Percentiles rank a stretch among this genome's conserved stretches.
These are phyloP conservation scores for Macrocybe gigantea DNA, from an alignment of 768 basidiomycete species.

Conservation along the genomic window DNA sequence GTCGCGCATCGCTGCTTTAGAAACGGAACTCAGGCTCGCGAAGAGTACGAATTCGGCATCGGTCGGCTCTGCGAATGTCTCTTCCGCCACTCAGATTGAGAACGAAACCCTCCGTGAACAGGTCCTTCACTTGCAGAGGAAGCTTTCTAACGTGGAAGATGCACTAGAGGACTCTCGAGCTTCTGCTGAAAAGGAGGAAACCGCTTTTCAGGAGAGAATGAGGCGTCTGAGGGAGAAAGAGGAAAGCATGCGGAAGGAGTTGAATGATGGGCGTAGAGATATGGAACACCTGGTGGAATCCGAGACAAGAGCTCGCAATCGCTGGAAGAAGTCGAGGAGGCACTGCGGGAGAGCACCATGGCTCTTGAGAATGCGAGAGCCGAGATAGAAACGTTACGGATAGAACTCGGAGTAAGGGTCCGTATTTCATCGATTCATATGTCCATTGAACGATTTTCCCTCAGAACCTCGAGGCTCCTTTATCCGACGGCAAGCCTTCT, in stretches of 20 bases:
- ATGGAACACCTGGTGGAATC: slow-evolving; percentile 57
- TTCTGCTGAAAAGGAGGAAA: slow-evolving; percentile 72
- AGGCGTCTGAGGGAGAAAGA: slow-evolving; percentile 70
- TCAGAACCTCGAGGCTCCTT: slow-evolving; percentile 64
- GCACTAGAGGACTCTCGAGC: slow-evolving; percentile 71
- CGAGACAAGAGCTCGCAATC: slow-evolving; percentile 53
- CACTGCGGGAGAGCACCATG: slow-evolving; percentile 78
- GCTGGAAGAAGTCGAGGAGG: slow-evolving; percentile 88
- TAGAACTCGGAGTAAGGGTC: slow-evolving; percentile 65
- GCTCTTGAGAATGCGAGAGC: slow-evolving; percentile 87
- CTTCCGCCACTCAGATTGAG: slow-evolving; percentile 86
- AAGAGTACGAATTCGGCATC: slow-evolving; percentile 19
- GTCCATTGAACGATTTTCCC: slow-evolving; percentile 2
- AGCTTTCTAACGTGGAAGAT: slow-evolving; percentile 74
- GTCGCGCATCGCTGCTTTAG: slow-evolving; percentile 50
- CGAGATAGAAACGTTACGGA: slow-evolving; percentile 76
- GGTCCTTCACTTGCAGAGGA: slow-evolving; percentile 79
- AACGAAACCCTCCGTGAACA: slow-evolving; percentile 91
- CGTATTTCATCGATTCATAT: not conserved
- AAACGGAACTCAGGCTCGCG: slow-evolving; percentile 30
- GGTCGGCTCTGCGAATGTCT: slow-evolving; percentile 27
- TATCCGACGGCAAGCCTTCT: slow-evolving; percentile 33
- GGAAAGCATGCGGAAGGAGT: slow-evolving; percentile 63
- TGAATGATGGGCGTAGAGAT: slow-evolving; percentile 58
- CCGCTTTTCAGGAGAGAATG: slow-evolving; percentile 53